Evolutionary conservation across 2,329 filamentous ascomycete genomes (phyloP), one percentile per base, ranked within the genome.

Genomic region (Sporothrix euskadiensis): DNA sequence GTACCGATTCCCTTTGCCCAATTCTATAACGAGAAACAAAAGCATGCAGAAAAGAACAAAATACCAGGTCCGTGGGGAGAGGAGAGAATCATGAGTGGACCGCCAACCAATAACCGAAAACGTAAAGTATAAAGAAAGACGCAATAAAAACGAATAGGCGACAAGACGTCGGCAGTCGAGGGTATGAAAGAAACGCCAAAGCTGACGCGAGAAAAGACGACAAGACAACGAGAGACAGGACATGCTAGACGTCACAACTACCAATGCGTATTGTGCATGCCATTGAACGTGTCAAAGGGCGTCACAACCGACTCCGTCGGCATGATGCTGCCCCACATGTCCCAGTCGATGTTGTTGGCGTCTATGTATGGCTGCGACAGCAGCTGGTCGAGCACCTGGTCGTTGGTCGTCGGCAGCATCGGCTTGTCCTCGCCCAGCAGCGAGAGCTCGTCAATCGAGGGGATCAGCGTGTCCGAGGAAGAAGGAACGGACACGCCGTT

Each of bases 291-390:
- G 5, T 76, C 77, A 57, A 78, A 77, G 6, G 75, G 68, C n/a
- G 61, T 47, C 59, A 71, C 66, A 5, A 32, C 26, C 19, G 74
- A 69, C 0, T 59, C 57, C 1, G 66, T 71, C 41, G 75, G 71
- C 19, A 76, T 56, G 32, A 77, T 73, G 32, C 74, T 79, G 4
- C 79, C 78, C 79, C 83, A 85, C 78, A 86, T 81, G 71, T 86
- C 84, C 82, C 85, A 85, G 68, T 85, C 84, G 19, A 86, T 76
- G 3, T 79, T 76, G 10, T 81, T 80, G 6, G 83, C 79, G 74
- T 87, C 85, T 22, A 86, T 75, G 71, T 84, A 85, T 0, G 82
- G 81, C 72, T 77, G 76, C 19, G 81, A 81, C 56, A 87, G 74
- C 47, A 85, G 82, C 16, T 84, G 82, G 63, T 86, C 84, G n/a